Percentiles rank a stretch among this genome's conserved stretches.
These are phyloP conservation scores for Oenanthe sinensis DNA, from an alignment of 129 eudicot species.

Conservation along the genomic window DNA sequence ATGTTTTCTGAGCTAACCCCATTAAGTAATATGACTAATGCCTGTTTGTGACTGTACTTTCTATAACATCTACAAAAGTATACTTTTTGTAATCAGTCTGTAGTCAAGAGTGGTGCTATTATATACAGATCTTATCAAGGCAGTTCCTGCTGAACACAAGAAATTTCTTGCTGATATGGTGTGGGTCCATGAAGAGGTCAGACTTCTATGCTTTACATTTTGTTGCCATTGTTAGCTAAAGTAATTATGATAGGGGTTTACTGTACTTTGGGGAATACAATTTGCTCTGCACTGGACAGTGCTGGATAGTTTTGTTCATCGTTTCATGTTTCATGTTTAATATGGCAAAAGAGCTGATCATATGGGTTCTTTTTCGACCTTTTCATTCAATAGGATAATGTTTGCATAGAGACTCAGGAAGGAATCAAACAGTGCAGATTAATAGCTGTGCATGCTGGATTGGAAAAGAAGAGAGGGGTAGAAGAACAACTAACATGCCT, in stretches of 20 bases:
- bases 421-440: slow-evolving; percentile 60
- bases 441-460: slow-evolving; percentile 88
- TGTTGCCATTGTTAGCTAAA: neutral
- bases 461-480: slow-evolving; percentile 58
- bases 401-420: slow-evolving; percentile 49
- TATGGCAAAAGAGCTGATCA: neutral
- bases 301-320: neutral
- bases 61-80: neutral
- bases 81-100: neutral
- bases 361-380: neutral
- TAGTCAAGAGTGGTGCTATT: neutral
- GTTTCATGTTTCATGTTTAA: neutral
- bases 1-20: neutral
- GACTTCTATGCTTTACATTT: neutral
- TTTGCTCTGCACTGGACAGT: neutral
- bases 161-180: slow-evolving; percentile 70
- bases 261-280: neutral
- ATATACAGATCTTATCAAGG: slow-evolving; percentile 61
- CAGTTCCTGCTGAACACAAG: slow-evolving; percentile 81
- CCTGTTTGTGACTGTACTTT: neutral
- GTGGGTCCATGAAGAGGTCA: slow-evolving; percentile 96
- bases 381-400: slow-evolving; percentile 46
- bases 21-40: neutral
- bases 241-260: neutral
- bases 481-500: slow-evolving; percentile 50